These are phyloP conservation scores for Actinomucor elegans DNA, from an alignment of 371 early-diverging fungal species.

Conservation along the genomic window DNA sequence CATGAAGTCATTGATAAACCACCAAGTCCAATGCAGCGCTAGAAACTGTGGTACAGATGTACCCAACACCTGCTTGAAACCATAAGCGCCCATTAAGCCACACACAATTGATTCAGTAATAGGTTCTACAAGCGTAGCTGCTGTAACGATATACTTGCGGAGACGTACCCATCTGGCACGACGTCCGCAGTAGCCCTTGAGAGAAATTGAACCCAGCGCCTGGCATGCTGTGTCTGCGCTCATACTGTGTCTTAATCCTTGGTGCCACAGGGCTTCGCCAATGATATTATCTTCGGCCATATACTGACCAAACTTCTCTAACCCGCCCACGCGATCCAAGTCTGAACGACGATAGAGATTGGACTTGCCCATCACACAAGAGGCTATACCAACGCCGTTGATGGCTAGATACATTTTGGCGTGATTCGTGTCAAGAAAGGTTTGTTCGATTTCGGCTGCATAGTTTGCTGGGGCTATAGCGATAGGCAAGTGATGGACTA, in stretches of 20 bases:
- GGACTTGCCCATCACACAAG: conserved; percentile 94
- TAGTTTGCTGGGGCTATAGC: conserved; percentile 71
- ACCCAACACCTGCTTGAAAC: conserved; percentile 46
- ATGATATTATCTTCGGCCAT: conserved; percentile 96
- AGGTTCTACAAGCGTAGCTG: conserved; percentile 88
- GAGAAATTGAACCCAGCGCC: conserved; percentile 70
- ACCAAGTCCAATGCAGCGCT: conserved; percentile 64
- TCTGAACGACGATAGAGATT: conserved; percentile 88
- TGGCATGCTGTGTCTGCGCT: conserved; percentile 85
- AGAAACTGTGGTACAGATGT: conserved; percentile 54
- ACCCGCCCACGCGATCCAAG: conserved; percentile 79
- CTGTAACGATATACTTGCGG: conserved; percentile 86
- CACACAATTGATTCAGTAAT: conserved; percentile 86
- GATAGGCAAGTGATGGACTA: conserved; percentile 91
- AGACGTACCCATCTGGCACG: conserved; percentile 91
- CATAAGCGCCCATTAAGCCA: conserved; percentile 73
- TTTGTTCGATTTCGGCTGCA: conserved; percentile 83
- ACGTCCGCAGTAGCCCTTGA: conserved; percentile 76
- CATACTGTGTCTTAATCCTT: conserved; percentile 82
- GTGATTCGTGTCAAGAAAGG: conserved; percentile 88
- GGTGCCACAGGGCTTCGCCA: conserved; percentile 81
- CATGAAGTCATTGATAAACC: conserved; percentile 71
- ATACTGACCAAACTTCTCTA: conserved; percentile 82
- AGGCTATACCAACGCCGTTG: conserved; percentile 79
- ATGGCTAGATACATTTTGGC: conserved; percentile 93